phyloP scores from a whole-genome alignment of 306 rosid genomes.

The Rosa rugosa region DNA sequence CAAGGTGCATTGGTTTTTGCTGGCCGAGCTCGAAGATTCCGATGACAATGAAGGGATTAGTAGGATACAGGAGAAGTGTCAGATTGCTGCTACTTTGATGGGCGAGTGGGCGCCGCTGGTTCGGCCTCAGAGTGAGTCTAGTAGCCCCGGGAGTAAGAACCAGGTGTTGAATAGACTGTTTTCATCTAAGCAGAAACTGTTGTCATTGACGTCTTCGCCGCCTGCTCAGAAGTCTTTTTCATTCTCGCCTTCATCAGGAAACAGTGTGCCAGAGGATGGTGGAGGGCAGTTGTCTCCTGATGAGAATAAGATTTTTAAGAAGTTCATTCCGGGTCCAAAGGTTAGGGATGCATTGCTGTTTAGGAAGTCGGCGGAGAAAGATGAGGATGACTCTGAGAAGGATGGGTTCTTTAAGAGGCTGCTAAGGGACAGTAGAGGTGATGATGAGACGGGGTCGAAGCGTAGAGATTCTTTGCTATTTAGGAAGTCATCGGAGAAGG shows the following conservation, averaged over 20 bases:
- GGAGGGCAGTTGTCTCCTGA: constrained; percentile 52
- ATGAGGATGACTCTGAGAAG: constrained; percentile 72
- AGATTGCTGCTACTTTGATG: constrained; percentile 82
- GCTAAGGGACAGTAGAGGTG: constrained; percentile 77
- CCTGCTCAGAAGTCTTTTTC: constrained; percentile 58
- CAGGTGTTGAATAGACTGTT: constrained; percentile 69
- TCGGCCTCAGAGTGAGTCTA: constrained; percentile 41
- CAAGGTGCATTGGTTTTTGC: constrained; percentile 91
- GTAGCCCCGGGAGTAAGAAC: constrained; percentile 63
- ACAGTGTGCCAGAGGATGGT: constrained; percentile 58
- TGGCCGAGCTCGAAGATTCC: constrained; percentile 90
- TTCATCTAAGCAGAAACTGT: constrained; percentile 72
- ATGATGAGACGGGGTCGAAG: constrained; percentile 72
- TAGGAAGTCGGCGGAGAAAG: constrained; percentile 81
- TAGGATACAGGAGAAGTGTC: constrained; percentile 87
- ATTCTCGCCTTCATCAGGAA: constrained; percentile 60
- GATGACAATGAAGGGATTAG: constrained; percentile 93
- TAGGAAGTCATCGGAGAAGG: constrained; percentile 74
- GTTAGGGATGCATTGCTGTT: constrained; percentile 83
- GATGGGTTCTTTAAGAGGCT: constrained; percentile 90
- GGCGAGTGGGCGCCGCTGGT: constrained; percentile 85
- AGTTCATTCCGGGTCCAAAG: constrained; percentile 75
- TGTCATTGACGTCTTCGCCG: constrained; percentile 73
- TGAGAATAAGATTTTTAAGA: constrained; percentile 77
- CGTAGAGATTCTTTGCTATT: constrained; percentile 70